Conservation (phyloP, 192 early-diverging fungal species). For the Oehlia diaphana region DNA sequence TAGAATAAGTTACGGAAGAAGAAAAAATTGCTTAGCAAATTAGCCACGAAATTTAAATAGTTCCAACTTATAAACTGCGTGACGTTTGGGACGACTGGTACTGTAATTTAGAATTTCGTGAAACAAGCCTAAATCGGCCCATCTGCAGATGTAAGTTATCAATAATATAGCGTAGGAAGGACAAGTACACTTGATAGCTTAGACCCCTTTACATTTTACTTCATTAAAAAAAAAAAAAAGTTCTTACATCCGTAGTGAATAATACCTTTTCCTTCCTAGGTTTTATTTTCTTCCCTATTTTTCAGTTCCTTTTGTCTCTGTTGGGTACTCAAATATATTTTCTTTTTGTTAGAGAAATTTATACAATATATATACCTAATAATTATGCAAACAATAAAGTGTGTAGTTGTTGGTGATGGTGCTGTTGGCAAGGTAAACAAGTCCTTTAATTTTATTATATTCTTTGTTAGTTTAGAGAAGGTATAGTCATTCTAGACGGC, state of each 20-base stretch:
- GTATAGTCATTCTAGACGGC: neutral
- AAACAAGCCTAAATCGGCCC: neutral
- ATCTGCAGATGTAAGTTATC: neutral
- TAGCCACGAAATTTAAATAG: too few relatives aligned
- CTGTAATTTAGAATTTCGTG: neutral
- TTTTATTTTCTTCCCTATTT: neutral
- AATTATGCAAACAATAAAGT: constrained; percentile 80
- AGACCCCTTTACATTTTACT: neutral
- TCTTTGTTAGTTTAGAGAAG: neutral
- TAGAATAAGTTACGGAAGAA: too few relatives aligned
- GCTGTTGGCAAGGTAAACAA: constrained; percentile 65
- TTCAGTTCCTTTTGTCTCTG: neutral
- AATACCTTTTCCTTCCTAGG: neutral
- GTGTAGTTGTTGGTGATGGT: constrained; percentile 78
- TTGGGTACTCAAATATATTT: neutral
- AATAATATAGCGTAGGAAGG: neutral
- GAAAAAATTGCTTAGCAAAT: too few relatives aligned
- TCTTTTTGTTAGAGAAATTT: neutral
- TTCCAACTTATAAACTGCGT: too few relatives aligned
- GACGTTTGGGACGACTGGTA: too few relatives aligned
- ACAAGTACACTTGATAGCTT: neutral
- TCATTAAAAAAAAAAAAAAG: neutral
- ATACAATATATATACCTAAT: neutral
- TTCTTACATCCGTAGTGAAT: neutral
- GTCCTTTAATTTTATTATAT: neutral